Conservation (phyloP, 2,329 filamentous ascomycete genomes). For the Paracorniculantispora psalliotae region DNA sequence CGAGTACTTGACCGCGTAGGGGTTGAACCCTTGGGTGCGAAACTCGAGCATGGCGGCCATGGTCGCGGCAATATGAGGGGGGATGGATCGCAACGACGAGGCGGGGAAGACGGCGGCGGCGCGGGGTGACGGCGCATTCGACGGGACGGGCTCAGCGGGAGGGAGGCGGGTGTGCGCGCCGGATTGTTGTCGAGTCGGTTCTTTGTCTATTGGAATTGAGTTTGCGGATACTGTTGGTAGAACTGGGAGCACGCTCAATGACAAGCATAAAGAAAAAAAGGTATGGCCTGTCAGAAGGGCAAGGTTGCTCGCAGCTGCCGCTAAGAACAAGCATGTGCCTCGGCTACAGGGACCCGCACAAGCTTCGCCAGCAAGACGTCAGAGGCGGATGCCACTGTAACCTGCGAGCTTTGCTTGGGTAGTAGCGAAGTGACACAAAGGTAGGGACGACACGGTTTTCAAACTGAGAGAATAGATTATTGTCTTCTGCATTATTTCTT, state of each 20-base stretch:
- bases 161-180: no score
- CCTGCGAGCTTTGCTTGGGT: no score
- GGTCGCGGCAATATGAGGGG: slow-evolving; percentile 13
- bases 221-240: no score
- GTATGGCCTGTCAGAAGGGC: neutral
- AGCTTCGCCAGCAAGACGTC: slow-evolving; percentile 10
- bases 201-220: neutral
- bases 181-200: neutral
- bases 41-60: slow-evolving; percentile 81
- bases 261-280: neutral
- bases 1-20: slow-evolving; percentile 96
- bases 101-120: neutral
- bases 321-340: slow-evolving; percentile 32
- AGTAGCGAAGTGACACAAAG: no score
- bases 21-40: slow-evolving; percentile 88
- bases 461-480: no score
- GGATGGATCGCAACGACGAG: slow-evolving; percentile 4
- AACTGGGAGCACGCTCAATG: no score
- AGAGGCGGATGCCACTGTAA: neutral
- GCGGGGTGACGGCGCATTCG: slow-evolving; percentile 1
- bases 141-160: neutral
- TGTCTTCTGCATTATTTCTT: no score
- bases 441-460: no score
- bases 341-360: slow-evolving; percentile 22
- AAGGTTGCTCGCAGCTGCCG: slow-evolving; percentile 13